Evolutionary conservation across 202 grass and related monocot species (phyloP).

Genomic region (Schoenoplectus tabernaemontani): DNA sequence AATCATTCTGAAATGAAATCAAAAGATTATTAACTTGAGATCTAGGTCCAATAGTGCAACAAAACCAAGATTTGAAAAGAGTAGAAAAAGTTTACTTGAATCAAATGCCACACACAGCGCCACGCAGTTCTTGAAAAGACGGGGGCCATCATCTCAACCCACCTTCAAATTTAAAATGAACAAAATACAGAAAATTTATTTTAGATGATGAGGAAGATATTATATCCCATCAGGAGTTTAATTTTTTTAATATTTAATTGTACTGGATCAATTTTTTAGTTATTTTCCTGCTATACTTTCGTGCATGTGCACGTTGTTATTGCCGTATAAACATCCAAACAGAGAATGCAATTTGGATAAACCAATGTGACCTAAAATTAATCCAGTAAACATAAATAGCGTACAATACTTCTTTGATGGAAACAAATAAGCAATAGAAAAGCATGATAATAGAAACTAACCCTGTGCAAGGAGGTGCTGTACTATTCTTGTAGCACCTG

Average conservation of each 20-base stretch:
- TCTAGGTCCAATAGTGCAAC: not conserved
- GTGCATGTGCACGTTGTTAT: not conserved
- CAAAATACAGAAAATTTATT: not conserved
- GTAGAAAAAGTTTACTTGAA: slow-evolving; percentile 32
- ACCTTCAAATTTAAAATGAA: slow-evolving; percentile 32
- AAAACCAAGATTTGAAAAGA: not conserved
- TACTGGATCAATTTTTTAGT: not conserved
- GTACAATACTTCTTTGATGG: not conserved
- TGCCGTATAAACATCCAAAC: not conserved
- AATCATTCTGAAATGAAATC: slow-evolving; percentile 57
- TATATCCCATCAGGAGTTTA: not conserved
- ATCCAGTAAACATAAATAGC: not conserved
- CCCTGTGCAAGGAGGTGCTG: slow-evolving; percentile 76
- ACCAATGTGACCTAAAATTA: not conserved
- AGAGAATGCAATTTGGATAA: not conserved
- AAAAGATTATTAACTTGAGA: slow-evolving; percentile 5
- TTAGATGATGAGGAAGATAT: not conserved
- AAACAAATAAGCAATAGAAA: slow-evolving; percentile 7
- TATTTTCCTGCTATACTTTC: not conserved
- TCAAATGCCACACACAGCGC: slow-evolving; percentile 83
- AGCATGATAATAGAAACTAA: slow-evolving; percentile 4
- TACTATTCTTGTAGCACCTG: slow-evolving; percentile 70
- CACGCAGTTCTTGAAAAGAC: slow-evolving; percentile 80
- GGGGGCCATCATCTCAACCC: slow-evolving; percentile 99
- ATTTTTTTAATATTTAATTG: not conserved